Evolutionary conservation across 371 early-diverging fungal species (phyloP).

Genomic region (Conidiobolus incongruus): DNA sequence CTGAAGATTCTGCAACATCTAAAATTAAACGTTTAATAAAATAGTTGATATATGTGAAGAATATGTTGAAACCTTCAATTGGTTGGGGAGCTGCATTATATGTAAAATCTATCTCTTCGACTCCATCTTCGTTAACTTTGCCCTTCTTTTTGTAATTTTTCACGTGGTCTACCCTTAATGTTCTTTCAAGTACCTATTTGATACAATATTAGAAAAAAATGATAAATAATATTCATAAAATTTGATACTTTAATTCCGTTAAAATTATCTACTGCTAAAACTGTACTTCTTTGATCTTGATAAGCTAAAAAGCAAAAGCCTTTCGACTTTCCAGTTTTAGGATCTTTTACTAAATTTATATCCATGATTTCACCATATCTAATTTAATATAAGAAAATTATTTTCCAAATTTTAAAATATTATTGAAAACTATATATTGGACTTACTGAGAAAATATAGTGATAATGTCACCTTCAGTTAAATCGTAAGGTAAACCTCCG

Average conservation of each 20-base stretch:
- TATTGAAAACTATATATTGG: too few relatives aligned
- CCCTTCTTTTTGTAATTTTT: constrained; percentile 33
- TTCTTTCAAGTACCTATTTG: constrained; percentile 43
- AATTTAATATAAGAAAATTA: too few relatives aligned
- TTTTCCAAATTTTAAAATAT: too few relatives aligned
- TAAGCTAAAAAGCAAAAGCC: constrained; percentile 87
- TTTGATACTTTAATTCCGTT: constrained; percentile 46
- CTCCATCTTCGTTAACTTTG: constrained; percentile 10
- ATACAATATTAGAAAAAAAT: constrained; percentile 13
- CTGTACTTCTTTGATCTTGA: constrained; percentile 76
- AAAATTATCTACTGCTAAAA: constrained; percentile 87
- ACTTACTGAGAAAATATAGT: constrained; percentile 77
- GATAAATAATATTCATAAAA: constrained; percentile 7
- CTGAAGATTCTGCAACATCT: too few relatives aligned
- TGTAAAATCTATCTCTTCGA: background rate
- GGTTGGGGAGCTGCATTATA: too few relatives aligned
- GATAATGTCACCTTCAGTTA: constrained; percentile 82
- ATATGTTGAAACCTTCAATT: too few relatives aligned
- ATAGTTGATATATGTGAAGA: too few relatives aligned
- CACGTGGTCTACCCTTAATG: constrained; percentile 47
- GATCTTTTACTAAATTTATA: constrained; percentile 64
- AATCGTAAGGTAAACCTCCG: constrained; percentile 63
- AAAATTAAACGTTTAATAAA: too few relatives aligned
- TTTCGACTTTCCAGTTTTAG: constrained; percentile 61
- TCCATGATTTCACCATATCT: constrained; percentile 81